These are phyloP conservation scores for Auricularia sp. DNA, from an alignment of 768 basidiomycete species.

Conservation along the genomic window DNA sequence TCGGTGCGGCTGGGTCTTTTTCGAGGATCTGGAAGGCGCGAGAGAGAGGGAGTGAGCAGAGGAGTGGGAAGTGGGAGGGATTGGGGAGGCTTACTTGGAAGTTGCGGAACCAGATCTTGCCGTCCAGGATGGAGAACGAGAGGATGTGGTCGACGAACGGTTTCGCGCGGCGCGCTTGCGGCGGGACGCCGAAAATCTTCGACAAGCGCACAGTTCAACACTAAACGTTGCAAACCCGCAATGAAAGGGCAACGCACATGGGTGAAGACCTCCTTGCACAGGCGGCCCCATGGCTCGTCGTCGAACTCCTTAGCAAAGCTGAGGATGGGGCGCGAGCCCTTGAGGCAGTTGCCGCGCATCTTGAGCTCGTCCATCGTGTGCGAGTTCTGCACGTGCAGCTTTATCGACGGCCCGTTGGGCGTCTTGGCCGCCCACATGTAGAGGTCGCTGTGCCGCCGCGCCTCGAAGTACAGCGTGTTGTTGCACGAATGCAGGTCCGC, in stretches of 20 bases:
- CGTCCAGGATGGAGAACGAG: slow-evolving; percentile 90
- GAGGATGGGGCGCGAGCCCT: slow-evolving; percentile 85
- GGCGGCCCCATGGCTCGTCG: slow-evolving; percentile 71
- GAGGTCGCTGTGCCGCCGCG: slow-evolving; percentile 87
- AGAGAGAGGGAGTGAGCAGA: slow-evolving; percentile 10
- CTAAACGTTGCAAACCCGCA: neutral
- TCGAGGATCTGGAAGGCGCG: slow-evolving; percentile 59
- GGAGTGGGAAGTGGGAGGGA: neutral
- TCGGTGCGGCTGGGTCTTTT: slow-evolving; percentile 56
- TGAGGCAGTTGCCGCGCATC: slow-evolving; percentile 98
- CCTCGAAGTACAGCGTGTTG: slow-evolving; percentile 95
- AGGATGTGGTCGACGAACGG: slow-evolving; percentile 98
- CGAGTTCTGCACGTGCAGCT: slow-evolving; percentile 95
- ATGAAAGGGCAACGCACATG: slow-evolving; percentile 47
- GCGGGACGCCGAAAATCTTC: slow-evolving; percentile 92
- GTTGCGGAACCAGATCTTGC: slow-evolving; percentile 98
- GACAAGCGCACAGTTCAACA: neutral
- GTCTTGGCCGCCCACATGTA: slow-evolving; percentile 96
- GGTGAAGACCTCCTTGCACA: slow-evolving; percentile 89
- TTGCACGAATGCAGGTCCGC: slow-evolving; percentile 97
- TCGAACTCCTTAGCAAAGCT: slow-evolving; percentile 91
- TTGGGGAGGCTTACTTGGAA: slow-evolving; percentile 60
- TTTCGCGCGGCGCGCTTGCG: slow-evolving; percentile 81
- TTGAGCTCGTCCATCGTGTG: slow-evolving; percentile 99
- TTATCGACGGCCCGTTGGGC: slow-evolving; percentile 94